A percentile compares a stretch with the other conserved stretches of the same genome.
These are phyloP conservation scores for Talaromyces islandicus DNA, from an alignment of 2,329 filamentous ascomycete species.

Conservation along the genomic window DNA sequence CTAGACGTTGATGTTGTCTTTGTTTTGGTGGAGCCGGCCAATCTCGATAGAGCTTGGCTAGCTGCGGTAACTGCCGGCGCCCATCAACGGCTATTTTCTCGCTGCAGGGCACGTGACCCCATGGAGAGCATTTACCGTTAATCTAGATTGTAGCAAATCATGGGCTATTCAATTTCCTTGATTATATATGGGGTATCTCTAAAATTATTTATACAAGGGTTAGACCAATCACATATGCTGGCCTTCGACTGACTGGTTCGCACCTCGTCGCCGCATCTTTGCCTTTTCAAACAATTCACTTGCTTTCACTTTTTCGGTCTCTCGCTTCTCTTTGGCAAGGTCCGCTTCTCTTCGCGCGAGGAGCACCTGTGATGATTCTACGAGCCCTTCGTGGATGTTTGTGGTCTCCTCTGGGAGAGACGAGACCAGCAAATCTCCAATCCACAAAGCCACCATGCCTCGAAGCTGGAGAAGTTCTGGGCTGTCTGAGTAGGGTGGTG, in stretches of 20 bases:
- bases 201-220: neutral
- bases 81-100: neutral
- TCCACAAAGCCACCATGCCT: slow-evolving; percentile 68
- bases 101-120: neutral
- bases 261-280: slow-evolving; percentile 23
- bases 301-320: slow-evolving; percentile 26
- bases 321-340: slow-evolving; percentile 28
- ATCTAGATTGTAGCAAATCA: neutral
- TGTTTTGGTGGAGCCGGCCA: neutral
- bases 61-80: neutral
- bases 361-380: slow-evolving; percentile 17
- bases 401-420: slow-evolving; percentile 21
- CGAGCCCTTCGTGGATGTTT: slow-evolving; percentile 11
- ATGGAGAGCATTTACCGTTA: neutral
- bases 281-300: slow-evolving; percentile 29
- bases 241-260: slow-evolving; percentile 18
- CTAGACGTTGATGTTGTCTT: neutral
- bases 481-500: slow-evolving; percentile 64
- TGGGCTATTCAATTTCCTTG: neutral
- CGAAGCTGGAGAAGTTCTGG: slow-evolving; percentile 62
- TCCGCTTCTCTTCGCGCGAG: slow-evolving; percentile 25
- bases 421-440: slow-evolving; percentile 57
- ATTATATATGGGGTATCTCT: neutral
- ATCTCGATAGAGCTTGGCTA: neutral
- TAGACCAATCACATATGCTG: neutral